Conservation (phyloP, 805 yeast genomes). For the Myxozyma melibiosi region DNA sequence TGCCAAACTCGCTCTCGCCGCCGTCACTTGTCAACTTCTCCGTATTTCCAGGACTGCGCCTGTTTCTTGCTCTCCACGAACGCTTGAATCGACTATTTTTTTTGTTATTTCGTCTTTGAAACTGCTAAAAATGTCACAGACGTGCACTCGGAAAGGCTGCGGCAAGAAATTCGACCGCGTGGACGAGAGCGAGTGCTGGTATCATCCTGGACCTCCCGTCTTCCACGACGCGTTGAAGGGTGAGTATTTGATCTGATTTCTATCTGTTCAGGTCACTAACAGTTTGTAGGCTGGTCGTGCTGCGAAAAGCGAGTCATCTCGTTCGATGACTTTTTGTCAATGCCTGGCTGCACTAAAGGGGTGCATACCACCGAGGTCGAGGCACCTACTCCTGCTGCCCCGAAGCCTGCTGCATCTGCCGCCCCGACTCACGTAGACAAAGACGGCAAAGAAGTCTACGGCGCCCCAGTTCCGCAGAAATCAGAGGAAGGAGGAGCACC, state of each 20-base stretch:
- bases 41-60: not conserved
- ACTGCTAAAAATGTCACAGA: slow-evolving; percentile 20
- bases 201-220: slow-evolving; percentile 36
- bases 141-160: slow-evolving; percentile 31
- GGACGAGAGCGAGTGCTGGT: slow-evolving; percentile 30
- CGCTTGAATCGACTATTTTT: not conserved
- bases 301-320: slow-evolving; percentile 35
- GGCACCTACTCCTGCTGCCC: slow-evolving; percentile 13
- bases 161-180: slow-evolving; percentile 23
- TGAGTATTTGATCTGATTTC: not conserved
- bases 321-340: slow-evolving; percentile 35
- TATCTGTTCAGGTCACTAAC: not conserved
- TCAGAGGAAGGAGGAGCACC: too few species aligned
- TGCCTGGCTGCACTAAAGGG: slow-evolving; percentile 36
- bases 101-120: too few species aligned
- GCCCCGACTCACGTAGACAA: slow-evolving; percentile 23
- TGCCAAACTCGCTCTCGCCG: not conserved
- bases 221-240: slow-evolving; percentile 38
- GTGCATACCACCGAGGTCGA: slow-evolving; percentile 33
- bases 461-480: not conserved
- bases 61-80: not conserved
- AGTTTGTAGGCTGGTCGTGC: slow-evolving; percentile 35
- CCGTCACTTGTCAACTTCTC: not conserved
- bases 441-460: slow-evolving; percentile 32
- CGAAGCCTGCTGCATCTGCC: slow-evolving; percentile 1